Evolutionary conservation across 169 alveolate species (phyloP).

Genomic region (Cryptosporidium felis): DNA sequence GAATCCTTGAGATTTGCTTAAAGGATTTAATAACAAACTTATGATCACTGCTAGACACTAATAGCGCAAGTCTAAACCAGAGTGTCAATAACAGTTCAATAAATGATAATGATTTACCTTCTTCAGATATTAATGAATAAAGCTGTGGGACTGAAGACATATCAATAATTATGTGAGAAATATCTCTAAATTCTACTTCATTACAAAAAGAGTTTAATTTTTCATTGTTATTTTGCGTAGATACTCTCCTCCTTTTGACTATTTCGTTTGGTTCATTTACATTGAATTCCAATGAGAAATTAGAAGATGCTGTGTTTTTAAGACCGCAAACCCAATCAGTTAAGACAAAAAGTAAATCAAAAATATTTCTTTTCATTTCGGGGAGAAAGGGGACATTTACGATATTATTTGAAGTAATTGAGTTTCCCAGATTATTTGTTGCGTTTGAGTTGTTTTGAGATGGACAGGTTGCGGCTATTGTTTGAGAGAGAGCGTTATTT

Average conservation of each 20-base stretch:
- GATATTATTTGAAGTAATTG: neutral
- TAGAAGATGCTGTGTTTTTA: neutral
- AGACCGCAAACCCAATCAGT: conserved; percentile 34
- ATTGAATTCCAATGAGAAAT: neutral
- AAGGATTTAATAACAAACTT: conserved; percentile 32
- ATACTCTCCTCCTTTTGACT: conserved; percentile 18
- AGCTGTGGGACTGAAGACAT: conserved; percentile 43
- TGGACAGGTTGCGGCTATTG: neutral
- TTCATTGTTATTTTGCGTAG: neutral
- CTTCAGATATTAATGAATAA: neutral
- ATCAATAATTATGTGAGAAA: conserved; percentile 14
- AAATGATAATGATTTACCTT: conserved; percentile 2
- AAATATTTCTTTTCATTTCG: conserved; percentile 53
- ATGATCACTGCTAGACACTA: conserved; percentile 50
- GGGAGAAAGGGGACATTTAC: conserved; percentile 57
- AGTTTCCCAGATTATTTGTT: neutral
- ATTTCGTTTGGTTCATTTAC: neutral
- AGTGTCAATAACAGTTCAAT: conserved; percentile 10
- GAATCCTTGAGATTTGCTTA: neutral
- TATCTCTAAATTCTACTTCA: neutral
- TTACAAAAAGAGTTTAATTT: no score
- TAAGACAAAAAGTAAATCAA: conserved; percentile 6
- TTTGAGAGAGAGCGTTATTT: neutral
- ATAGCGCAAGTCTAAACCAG: conserved; percentile 60
- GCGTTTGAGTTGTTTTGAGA: neutral